Conservation (phyloP, 2,329 filamentous ascomycete species). For the Aspergillus brunneoviolaceus region DNA sequence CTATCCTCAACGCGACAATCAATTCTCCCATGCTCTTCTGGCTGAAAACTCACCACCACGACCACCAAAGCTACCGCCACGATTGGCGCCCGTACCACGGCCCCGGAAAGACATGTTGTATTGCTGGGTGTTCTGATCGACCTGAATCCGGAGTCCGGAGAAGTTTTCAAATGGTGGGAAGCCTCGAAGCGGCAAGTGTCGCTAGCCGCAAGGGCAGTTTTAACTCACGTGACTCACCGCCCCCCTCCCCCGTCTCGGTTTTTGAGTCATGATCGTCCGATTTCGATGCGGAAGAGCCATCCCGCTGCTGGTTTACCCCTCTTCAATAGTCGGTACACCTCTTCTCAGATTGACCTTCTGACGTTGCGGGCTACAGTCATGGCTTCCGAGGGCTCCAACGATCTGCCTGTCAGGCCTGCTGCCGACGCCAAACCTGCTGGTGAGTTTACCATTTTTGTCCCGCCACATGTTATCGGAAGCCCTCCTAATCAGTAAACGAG, state of each 20-base stretch:
- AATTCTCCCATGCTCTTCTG: constrained; percentile 24
- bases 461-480: constrained; percentile 33
- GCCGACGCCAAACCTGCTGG: constrained; percentile 29
- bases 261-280: constrained; percentile 11
- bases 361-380: constrained; percentile 23
- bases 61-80: constrained; percentile 46
- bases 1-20: constrained; percentile 13
- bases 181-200: constrained; percentile 46
- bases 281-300: constrained; percentile 13
- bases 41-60: constrained; percentile 43
- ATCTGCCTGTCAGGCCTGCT: constrained; percentile 37
- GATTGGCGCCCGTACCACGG: constrained; percentile 54
- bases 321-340: constrained; percentile 22
- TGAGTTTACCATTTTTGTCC: constrained; percentile 30
- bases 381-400: constrained; percentile 37
- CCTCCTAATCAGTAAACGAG: constrained; percentile 25
- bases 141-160: constrained; percentile 30
- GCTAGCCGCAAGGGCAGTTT: constrained; percentile 37
- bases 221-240: constrained; percentile 37
- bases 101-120: constrained; percentile 64
- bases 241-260: constrained; percentile 26
- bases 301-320: constrained; percentile 10
- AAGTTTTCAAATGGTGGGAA: constrained; percentile 45
- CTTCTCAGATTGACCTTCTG: constrained; percentile 16
- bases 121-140: constrained; percentile 27